A percentile compares a stretch with the other conserved stretches of the same genome.
phyloP scores from a whole-genome alignment of 2,329 filamentous ascomycete genomes.

The Aspergillus sp. region DNA sequence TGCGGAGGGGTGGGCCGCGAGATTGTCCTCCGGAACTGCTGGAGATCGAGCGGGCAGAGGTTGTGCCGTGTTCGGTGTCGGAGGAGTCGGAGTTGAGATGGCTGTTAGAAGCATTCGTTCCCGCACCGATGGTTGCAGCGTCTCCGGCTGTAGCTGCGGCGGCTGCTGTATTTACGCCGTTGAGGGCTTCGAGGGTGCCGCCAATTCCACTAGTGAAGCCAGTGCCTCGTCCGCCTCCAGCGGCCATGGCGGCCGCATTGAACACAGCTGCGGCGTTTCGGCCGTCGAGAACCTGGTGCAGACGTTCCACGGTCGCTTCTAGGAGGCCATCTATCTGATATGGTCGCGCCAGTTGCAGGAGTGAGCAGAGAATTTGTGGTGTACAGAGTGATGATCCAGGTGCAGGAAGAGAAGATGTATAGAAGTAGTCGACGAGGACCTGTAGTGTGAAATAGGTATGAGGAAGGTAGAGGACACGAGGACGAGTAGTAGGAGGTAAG shows the following conservation, averaged over 20 bases:
- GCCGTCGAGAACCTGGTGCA: conserved; percentile 84
- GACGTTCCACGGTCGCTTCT: conserved; percentile 83
- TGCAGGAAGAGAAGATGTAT: conserved; percentile 80
- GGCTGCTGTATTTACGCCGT: conserved; percentile 21
- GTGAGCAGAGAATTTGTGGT: conserved; percentile 89
- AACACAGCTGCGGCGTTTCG: conserved; percentile 95
- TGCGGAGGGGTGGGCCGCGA: conserved; percentile 31
- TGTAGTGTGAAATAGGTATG: conserved; percentile 87
- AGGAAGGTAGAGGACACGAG: conserved; percentile 82
- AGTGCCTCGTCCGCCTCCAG: conserved; percentile 80
- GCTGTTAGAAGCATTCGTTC: conserved; percentile 16
- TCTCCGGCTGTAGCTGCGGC: conserved; percentile 11
- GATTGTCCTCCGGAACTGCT: conserved; percentile 23
- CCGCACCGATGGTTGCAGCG: conserved; percentile 14
- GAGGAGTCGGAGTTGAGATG: conserved; percentile 32
- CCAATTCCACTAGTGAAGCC: conserved; percentile 56
- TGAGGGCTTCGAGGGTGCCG: conserved; percentile 38
- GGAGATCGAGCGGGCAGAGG: conserved; percentile 17
- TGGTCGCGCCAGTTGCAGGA: conserved; percentile 85
- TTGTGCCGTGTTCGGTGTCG: conserved; percentile 30
- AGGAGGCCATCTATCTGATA: conserved; percentile 90
- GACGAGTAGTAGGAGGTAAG: conserved; percentile 57
- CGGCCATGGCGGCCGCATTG: conserved; percentile 96
- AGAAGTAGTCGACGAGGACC: conserved; percentile 84
- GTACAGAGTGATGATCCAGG: conserved; percentile 73